Evolutionary conservation across 2,329 filamentous ascomycete species (phyloP), one percentile per base, ranked within the genome.

Genomic region (Gaeumannomyces tritici): DNA sequence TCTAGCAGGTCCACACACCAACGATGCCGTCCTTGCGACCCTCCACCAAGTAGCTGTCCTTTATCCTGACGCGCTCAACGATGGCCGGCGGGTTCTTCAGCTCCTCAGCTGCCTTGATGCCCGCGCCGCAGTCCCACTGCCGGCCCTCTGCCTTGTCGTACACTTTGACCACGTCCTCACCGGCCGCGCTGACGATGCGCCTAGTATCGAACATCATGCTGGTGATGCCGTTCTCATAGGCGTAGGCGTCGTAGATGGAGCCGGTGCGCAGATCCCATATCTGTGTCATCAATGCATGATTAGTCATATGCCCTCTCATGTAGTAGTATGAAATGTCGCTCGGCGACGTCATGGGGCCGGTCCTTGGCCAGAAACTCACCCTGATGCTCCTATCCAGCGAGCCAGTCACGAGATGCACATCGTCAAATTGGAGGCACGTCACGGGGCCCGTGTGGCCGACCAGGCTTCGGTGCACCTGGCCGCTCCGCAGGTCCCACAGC

Each of bases 261-360:
- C 95, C 95, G 15, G 92, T 98, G 62, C 95, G 90, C 63, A 99
- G 88, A 76, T 99, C 95, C 95, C 95, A 99, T 72, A 99, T 98
- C 93, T 98, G 71, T 60, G 63, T 27, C 15, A n/a, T 27, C 18
- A 27, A 15, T 4, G 4, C 12, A 28, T 28, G 3, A 47, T 61
- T 31, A 55, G 47, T 21, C 26, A n/a, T 15, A 18, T 21, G 24
- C 24, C 26, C n/a, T 24, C 13, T 18, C 24, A 4, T 33, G 15
- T 42, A 42, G 13, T 2, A 42, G 35, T 18, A 4, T 15, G 11
- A 15, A 42, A 18, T 6, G 13, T 18, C 35, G 35, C 18, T 15
- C 35, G 35, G 15, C 15, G 13, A 4, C 8, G 6, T 51, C 1
- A 51, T 4, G 24, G 5, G 7, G 12, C 18, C 31, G 27, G 8